phyloP scores from a whole-genome alignment of 176 grass and related monocot genomes.

The Avena insularis region DNA sequence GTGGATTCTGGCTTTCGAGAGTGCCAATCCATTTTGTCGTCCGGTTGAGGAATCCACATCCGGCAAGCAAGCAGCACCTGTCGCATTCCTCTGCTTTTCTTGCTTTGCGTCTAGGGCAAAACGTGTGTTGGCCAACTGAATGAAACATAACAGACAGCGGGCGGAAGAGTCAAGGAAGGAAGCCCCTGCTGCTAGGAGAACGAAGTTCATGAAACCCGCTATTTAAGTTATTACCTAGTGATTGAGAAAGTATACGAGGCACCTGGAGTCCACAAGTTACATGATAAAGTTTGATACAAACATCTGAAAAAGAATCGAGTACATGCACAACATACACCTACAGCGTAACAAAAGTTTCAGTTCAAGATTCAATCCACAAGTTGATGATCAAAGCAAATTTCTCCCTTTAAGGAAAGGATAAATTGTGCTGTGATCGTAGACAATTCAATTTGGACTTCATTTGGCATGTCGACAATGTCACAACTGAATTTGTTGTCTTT shows the following conservation, averaged over 20 bases:
- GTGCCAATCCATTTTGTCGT: constrained; percentile 33
- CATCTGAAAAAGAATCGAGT: neutral
- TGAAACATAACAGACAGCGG: neutral
- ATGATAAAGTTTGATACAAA: neutral
- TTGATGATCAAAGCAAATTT: neutral
- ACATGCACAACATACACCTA: neutral
- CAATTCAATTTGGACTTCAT: neutral
- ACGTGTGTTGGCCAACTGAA: constrained; percentile 11
- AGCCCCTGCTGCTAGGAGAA: constrained; percentile 17
- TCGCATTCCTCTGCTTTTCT: neutral
- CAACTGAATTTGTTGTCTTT: neutral
- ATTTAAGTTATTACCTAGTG: neutral
- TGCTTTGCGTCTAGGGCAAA: constrained; percentile 33
- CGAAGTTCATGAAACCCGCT: neutral
- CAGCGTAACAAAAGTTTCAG: neutral
- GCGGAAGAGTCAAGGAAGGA: neutral
- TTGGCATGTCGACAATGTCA: neutral
- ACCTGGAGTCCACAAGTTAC: neutral
- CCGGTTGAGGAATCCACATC: constrained; percentile 18
- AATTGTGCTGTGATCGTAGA: neutral
- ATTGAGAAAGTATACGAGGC: neutral
- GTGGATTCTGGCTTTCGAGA: constrained; percentile 27
- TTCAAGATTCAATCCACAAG: neutral
- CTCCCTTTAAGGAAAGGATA: too few relatives aligned
- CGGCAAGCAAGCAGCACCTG: constrained; percentile 38